Evolutionary conservation across 176 grass and related monocot species (phyloP).

Genomic region (Pontederia paniculata): DNA sequence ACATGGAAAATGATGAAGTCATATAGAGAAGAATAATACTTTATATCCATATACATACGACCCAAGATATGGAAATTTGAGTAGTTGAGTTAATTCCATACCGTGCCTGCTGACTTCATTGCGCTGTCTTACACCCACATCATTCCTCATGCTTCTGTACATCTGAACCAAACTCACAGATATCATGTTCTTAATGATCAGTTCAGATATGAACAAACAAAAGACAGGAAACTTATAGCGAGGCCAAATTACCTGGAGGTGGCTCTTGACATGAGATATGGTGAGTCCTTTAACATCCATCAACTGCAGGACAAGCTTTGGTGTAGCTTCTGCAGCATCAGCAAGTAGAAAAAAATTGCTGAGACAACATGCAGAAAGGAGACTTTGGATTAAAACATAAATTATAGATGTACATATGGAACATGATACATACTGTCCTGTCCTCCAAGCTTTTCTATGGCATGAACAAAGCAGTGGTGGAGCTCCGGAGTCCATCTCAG

Average conservation of each 20-base stretch:
- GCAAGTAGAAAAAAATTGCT: not conserved
- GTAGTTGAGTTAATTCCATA: no score
- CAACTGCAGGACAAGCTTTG: slow-evolving; percentile 2
- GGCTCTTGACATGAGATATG: not conserved
- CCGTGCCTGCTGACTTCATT: no score
- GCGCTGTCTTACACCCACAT: no score
- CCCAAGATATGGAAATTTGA: no score
- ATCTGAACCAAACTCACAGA: no score
- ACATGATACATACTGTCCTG: not conserved
- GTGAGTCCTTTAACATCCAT: not conserved
- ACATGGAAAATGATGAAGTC: no score
- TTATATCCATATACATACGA: no score
- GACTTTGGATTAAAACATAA: not conserved
- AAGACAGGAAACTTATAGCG: no score
- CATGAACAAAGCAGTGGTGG: not conserved
- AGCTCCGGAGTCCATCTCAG: slow-evolving; percentile 1
- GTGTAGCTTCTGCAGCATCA: not conserved
- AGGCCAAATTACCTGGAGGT: not conserved
- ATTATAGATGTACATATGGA: not conserved
- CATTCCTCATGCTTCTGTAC: no score
- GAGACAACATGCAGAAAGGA: not conserved
- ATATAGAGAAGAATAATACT: no score
- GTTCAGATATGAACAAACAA: no score
- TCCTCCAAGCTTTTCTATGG: not conserved
- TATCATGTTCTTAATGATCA: no score